phyloP scores from a whole-genome alignment of 305 asterid genomes.

The Fraxinus latifolia region DNA sequence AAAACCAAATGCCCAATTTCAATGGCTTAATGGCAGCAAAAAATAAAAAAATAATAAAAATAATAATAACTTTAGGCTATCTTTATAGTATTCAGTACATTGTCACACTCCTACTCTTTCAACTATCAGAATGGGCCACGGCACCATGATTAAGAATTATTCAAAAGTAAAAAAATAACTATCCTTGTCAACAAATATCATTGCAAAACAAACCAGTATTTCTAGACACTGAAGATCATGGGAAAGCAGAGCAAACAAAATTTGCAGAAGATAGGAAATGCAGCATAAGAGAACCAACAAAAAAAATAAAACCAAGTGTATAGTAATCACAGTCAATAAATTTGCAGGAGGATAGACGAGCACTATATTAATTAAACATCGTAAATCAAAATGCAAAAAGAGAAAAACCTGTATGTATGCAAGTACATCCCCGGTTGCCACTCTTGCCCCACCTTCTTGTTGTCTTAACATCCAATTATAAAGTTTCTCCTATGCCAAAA shows the following conservation, averaged over 20 bases:
- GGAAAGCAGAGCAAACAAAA: neutral
- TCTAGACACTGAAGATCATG: neutral
- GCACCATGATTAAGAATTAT: neutral
- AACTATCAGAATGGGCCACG: neutral
- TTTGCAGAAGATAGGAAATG: neutral
- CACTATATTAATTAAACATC: neutral
- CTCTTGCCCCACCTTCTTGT: constrained; percentile 51
- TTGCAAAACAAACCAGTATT: neutral
- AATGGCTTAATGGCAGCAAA: neutral
- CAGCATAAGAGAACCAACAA: neutral
- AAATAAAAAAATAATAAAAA: neutral
- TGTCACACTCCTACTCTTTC: neutral
- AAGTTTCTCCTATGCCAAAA: constrained; percentile 38
- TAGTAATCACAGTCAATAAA: neutral
- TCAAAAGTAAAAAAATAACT: neutral
- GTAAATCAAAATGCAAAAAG: neutral
- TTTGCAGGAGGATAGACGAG: neutral
- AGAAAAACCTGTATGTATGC: constrained; percentile 39
- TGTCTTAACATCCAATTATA: constrained; percentile 51
- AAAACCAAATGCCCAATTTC: neutral
- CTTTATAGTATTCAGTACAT: neutral
- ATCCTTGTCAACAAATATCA: neutral
- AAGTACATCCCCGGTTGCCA: constrained; percentile 39
- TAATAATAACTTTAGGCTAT: neutral
- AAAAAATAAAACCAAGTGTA: neutral